phyloP scores from a whole-genome alignment of 1,284 basidiomycete genomes.

The Fistulina hepatica region DNA sequence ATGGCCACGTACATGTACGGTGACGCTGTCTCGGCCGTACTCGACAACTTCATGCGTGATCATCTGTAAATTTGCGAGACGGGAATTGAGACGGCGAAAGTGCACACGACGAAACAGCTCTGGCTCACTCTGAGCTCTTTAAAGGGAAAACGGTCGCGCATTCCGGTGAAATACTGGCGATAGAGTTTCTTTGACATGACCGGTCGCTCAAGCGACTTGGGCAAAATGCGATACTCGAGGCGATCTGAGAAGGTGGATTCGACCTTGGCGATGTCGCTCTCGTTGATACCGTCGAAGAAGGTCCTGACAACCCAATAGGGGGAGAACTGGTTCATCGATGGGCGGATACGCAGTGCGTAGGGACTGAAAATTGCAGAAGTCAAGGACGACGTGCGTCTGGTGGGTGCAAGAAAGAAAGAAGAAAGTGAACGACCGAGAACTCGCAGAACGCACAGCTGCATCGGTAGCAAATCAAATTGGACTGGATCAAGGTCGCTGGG shows the following conservation, averaged over 20 bases:
- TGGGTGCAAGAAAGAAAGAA: too few species aligned
- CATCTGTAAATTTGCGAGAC: background rate
- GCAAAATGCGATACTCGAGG: background rate
- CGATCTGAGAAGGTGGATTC: background rate
- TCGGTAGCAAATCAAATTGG: too few species aligned
- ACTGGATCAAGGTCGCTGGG: too few species aligned
- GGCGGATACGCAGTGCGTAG: too few species aligned
- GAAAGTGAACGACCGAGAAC: too few species aligned
- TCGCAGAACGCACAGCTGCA: too few species aligned
- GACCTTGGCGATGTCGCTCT: background rate
- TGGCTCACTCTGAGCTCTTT: background rate
- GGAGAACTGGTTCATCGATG: too few species aligned
- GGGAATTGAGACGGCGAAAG: background rate
- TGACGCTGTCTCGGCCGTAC: background rate
- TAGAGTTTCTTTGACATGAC: background rate
- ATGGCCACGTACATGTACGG: background rate
- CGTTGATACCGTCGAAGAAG: background rate
- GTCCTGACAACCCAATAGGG: background rate
- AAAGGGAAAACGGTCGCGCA: background rate
- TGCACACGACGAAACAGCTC: background rate
- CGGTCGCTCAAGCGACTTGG: background rate
- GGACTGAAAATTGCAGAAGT: too few species aligned
- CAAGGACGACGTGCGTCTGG: too few species aligned
- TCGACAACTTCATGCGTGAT: background rate
- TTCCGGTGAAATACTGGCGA: background rate